Conservation (phyloP, 805 yeast genomes). For the Saturnispora halmiae region DNA sequence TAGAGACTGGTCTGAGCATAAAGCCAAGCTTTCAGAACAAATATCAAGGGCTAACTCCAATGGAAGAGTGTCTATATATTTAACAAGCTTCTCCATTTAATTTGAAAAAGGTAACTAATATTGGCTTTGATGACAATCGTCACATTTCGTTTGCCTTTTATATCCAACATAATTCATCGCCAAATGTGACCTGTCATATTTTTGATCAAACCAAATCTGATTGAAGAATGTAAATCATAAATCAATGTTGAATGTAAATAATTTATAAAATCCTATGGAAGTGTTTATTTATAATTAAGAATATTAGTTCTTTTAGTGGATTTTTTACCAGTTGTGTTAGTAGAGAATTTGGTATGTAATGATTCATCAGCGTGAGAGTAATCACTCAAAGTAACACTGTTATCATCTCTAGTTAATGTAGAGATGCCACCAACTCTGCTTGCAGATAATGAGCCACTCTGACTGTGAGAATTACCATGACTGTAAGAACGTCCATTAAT, state of each 20-base stretch:
- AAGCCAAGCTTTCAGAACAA: conserved; percentile 3
- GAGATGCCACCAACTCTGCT: conserved; percentile 3
- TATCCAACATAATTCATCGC: no score
- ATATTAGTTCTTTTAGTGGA: conserved; percentile 3
- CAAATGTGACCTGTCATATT: not conserved
- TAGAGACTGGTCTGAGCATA: conserved; percentile 7
- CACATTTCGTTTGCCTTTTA: no score
- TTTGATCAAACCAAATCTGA: not conserved
- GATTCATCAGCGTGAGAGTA: conserved; percentile 4
- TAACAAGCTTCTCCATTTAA: not conserved
- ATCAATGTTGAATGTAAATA: no score
- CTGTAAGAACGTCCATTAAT: no score
- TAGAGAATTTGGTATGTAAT: conserved; percentile 1
- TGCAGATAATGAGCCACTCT: not conserved
- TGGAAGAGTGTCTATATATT: conserved; percentile 2
- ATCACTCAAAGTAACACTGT: conserved; percentile 1
- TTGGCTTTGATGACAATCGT: no score
- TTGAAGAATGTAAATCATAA: not conserved
- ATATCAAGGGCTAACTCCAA: conserved; percentile 1
- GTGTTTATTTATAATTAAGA: conserved; percentile 4
- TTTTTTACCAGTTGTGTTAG: not conserved
- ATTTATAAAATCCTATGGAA: no score
- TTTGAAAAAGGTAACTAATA: no score
- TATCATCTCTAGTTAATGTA: conserved; percentile 4
- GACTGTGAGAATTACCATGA: not conserved